These are phyloP conservation scores for Microbotryum saponariae DNA, from an alignment of 1,284 basidiomycete genomes.

Conservation along the genomic window DNA sequence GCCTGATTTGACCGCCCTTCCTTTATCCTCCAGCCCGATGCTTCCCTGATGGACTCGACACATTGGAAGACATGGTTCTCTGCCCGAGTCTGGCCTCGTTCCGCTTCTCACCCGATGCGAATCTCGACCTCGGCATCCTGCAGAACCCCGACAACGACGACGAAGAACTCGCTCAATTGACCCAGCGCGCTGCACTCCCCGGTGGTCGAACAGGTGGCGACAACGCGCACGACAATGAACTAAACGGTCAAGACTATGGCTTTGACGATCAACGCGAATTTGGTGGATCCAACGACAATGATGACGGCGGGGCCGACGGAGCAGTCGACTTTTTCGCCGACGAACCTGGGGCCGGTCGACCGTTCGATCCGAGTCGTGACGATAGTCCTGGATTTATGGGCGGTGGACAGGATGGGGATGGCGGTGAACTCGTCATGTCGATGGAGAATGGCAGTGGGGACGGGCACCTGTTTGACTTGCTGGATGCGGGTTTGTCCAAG, in stretches of 20 bases:
- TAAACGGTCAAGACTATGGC: conserved; percentile 42
- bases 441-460: conserved; percentile 63
- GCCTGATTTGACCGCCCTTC: conserved; percentile 18
- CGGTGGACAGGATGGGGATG: conserved; percentile 31
- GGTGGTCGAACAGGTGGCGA: conserved; percentile 9
- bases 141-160: conserved; percentile 37
- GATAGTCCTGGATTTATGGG: conserved; percentile 47
- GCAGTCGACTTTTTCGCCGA: conserved; percentile 45
- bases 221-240: conserved; percentile 22
- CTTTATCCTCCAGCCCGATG: conserved; percentile 50
- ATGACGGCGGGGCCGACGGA: conserved; percentile 37
- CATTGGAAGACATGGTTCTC: conserved; percentile 57
- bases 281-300: conserved; percentile 39
- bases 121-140: conserved; percentile 42
- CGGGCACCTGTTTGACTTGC: conserved; percentile 77
- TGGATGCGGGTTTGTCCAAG: conserved; percentile 72
- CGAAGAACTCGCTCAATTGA: conserved; percentile 33
- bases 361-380: conserved; percentile 65
- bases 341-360: conserved; percentile 49
- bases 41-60: conserved; percentile 50
- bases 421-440: conserved; percentile 71
- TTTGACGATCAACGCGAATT: conserved; percentile 51
- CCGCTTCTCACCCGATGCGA: conserved; percentile 51
- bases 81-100: conserved; percentile 71
- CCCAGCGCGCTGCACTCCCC: neutral